Evolutionary conservation across 192 early-diverging fungal genomes (phyloP).

Genomic region (Backusella mclennaniae): DNA sequence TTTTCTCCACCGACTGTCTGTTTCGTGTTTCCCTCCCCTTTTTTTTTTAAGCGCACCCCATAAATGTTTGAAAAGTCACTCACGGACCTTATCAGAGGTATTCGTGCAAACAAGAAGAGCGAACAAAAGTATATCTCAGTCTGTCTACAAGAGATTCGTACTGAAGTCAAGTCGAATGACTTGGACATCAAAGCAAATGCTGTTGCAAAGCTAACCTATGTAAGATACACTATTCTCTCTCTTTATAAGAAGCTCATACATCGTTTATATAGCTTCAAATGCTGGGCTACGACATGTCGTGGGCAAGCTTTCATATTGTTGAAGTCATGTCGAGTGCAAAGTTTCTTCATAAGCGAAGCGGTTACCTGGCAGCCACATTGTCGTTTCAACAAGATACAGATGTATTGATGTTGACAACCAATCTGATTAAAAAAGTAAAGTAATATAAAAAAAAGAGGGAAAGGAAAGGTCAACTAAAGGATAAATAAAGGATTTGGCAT

Average conservation of each 20-base stretch:
- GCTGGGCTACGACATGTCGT: constrained; percentile 96
- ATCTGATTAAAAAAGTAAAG: constrained; percentile 91
- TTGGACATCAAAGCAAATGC: constrained; percentile 83
- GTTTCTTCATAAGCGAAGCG: constrained; percentile 83
- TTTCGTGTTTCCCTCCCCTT: not conserved
- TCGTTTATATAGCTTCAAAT: constrained; percentile 76
- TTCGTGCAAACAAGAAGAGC: constrained; percentile 86
- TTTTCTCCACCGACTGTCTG: not conserved
- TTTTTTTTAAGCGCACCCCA: not conserved
- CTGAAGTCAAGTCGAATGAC: constrained; percentile 84
- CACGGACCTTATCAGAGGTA: constrained; percentile 93
- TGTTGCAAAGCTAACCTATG: constrained; percentile 83
- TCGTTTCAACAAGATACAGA: constrained; percentile 93
- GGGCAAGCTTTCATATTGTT: constrained; percentile 95
- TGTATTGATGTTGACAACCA: constrained; percentile 95
- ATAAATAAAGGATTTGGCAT: constrained; percentile 74
- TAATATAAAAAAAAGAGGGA: not conserved
- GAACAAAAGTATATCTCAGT: constrained; percentile 84
- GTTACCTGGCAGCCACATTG: constrained; percentile 88
- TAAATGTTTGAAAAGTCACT: constrained; percentile 77
- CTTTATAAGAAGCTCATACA: not conserved
- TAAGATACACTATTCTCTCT: constrained; percentile 29
- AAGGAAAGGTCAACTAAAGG: not conserved
- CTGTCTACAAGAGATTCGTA: constrained; percentile 87
- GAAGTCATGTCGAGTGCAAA: constrained; percentile 94